Evolutionary conservation across 352 stramenopile species (phyloP).

Genomic region (Globisporangium nodosum): DNA sequence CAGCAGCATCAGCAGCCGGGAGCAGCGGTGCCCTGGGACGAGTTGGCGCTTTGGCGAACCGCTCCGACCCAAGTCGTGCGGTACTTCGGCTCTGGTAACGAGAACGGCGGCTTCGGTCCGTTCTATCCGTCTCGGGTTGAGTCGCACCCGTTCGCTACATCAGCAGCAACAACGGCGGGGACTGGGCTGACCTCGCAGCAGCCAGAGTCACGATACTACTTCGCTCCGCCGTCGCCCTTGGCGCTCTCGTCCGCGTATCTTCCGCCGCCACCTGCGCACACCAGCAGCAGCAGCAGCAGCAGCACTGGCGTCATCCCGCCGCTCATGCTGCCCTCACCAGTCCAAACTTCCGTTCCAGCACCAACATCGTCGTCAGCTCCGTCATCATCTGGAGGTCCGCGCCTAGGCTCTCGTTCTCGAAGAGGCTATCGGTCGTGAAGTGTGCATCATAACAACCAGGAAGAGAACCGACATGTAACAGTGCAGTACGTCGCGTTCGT

Average conservation of each 20-base stretch:
- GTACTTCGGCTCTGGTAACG: conserved; percentile 44
- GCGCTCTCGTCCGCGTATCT: conserved; percentile 9
- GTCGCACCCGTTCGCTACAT: conserved; percentile 5
- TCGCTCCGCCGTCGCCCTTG: conserved; percentile 8
- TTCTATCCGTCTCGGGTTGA: conserved; percentile 17
- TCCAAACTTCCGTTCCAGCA: background rate
- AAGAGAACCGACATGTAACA: too few species aligned
- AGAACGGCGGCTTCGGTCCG: conserved; percentile 16
- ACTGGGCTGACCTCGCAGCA: background rate
- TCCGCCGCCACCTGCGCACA: background rate
- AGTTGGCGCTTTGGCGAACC: conserved; percentile 57
- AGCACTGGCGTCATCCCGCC: background rate
- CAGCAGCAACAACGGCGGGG: background rate
- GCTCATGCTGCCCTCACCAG: background rate
- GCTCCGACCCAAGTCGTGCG: conserved; percentile 67
- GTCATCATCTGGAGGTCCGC: background rate
- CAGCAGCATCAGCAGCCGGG: background rate
- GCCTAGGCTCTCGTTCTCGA: background rate
- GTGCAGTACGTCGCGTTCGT: too few species aligned
- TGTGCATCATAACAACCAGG: too few species aligned
- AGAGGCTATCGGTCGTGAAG: background rate
- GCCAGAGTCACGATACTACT: conserved; percentile 48
- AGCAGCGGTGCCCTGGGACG: conserved; percentile 29
- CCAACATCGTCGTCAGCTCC: background rate
- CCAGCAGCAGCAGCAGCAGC: background rate